Conservation (phyloP, 768 basidiomycete species). For the Aureoboletus auriporus region DNA sequence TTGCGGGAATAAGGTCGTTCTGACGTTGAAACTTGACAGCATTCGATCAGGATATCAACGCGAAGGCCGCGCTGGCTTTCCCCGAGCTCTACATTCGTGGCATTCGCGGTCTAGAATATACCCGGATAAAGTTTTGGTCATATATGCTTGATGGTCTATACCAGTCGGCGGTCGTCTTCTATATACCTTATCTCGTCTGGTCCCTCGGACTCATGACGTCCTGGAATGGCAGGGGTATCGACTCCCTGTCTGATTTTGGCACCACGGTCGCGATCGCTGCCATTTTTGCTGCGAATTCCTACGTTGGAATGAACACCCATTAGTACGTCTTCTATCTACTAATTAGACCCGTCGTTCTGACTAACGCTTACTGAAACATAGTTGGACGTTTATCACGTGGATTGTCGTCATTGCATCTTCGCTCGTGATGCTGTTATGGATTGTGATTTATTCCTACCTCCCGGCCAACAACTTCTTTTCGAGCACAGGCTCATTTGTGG, state of each 20-base stretch:
- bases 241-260: conserved; percentile 83
- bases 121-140: conserved; percentile 85
- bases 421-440: conserved; percentile 82
- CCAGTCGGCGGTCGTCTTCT: conserved; percentile 85
- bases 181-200: conserved; percentile 79
- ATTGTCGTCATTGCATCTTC: conserved; percentile 75
- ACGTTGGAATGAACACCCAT: conserved; percentile 83
- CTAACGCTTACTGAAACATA: conserved; percentile 18
- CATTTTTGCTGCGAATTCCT: conserved; percentile 84
- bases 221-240: conserved; percentile 77
- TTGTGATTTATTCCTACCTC: conserved; percentile 84
- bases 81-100: conserved; percentile 96
- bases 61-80: conserved; percentile 84
- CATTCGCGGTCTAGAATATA: conserved; percentile 91
- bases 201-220: conserved; percentile 58
- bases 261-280: conserved; percentile 88
- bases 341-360: conserved; percentile 6
- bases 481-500: conserved; percentile 61
- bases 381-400: conserved; percentile 87
- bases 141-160: conserved; percentile 95
- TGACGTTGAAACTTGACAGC: conserved; percentile 35
- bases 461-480: conserved; percentile 71
- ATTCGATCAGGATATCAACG: conserved; percentile 94
- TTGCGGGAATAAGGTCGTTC: neutral
- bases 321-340: conserved; percentile 58